Percentiles rank a stretch among this genome's conserved stretches.
phyloP scores from a whole-genome alignment of 441 rosid genomes.

The Bocquillonia castaneifolia region DNA sequence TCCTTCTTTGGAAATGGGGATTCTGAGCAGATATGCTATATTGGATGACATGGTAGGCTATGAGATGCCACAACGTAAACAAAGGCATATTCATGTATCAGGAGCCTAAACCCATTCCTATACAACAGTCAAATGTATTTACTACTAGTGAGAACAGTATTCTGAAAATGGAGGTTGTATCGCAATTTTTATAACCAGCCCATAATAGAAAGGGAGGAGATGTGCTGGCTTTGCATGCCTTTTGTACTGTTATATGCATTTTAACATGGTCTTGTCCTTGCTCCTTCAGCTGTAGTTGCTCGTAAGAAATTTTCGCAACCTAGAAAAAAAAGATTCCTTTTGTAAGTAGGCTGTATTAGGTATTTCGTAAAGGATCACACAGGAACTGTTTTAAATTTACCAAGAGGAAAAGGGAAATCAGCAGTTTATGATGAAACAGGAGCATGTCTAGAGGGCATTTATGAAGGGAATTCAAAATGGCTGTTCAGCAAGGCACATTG shows the following conservation, averaged over 20 bases:
- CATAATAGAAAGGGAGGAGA: not conserved
- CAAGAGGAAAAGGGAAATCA: no score
- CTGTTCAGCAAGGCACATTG: not conserved
- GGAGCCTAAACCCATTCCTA: not conserved
- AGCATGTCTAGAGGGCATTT: not conserved
- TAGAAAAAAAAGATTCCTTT: not conserved
- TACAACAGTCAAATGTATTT: not conserved
- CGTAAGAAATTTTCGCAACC: not conserved
- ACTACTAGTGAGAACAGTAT: not conserved
- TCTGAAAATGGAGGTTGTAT: not conserved
- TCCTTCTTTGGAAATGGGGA: not conserved
- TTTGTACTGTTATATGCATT: not conserved
- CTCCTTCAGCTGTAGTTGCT: not conserved
- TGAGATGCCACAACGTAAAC: not conserved
- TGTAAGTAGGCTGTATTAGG: not conserved
- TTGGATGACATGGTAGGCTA: not conserved
- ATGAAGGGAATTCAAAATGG: not conserved
- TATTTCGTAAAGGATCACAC: not conserved
- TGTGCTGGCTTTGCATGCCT: not conserved
- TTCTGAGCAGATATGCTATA: not conserved
- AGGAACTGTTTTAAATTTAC: not conserved
- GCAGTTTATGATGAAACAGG: not conserved
- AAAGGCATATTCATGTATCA: not conserved
- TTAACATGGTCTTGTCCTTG: not conserved
- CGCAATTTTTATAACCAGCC: not conserved